phyloP scores from a whole-genome alignment of 768 basidiomycete genomes.

The Pisolithus albus region DNA sequence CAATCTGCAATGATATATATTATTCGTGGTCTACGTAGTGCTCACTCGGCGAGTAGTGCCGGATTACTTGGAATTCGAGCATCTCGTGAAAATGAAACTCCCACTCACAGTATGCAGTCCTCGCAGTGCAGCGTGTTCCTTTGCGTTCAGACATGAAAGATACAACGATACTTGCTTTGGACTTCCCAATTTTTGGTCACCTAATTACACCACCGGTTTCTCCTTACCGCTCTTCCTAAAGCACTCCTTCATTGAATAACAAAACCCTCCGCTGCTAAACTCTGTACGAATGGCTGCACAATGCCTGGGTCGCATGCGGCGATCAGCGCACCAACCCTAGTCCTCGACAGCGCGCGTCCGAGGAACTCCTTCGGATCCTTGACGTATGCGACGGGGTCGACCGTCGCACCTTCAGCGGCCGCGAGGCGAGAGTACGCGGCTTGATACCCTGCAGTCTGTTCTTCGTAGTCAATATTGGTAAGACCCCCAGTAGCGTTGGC shows the following conservation, averaged over 20 bases:
- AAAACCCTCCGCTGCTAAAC: conserved; percentile 27
- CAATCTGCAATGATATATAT: too few species aligned
- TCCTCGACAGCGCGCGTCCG: conserved; percentile 33
- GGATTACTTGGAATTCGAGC: too few species aligned
- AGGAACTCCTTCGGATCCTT: conserved; percentile 50
- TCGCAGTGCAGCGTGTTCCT: too few species aligned
- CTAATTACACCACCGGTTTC: not conserved
- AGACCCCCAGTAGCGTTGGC: conserved; percentile 46
- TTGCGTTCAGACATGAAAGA: too few species aligned
- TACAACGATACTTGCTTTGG: too few species aligned
- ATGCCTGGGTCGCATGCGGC: conserved; percentile 13
- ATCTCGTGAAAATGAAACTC: too few species aligned
- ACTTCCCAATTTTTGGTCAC: too few species aligned
- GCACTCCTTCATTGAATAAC: conserved; percentile 9
- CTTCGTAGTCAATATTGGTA: conserved; percentile 83
- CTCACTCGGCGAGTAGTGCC: too few species aligned
- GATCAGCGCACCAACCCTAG: conserved; percentile 17
- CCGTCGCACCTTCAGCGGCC: conserved; percentile 55
- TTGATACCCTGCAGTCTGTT: conserved; percentile 87
- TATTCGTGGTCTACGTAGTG: too few species aligned
- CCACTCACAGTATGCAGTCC: too few species aligned
- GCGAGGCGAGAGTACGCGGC: conserved; percentile 90
- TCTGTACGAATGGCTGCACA: conserved; percentile 26
- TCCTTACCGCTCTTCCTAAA: not conserved
- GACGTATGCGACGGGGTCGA: conserved; percentile 59